Conservation (phyloP, 352 stramenopile species). For the Discostella stelligera region DNA sequence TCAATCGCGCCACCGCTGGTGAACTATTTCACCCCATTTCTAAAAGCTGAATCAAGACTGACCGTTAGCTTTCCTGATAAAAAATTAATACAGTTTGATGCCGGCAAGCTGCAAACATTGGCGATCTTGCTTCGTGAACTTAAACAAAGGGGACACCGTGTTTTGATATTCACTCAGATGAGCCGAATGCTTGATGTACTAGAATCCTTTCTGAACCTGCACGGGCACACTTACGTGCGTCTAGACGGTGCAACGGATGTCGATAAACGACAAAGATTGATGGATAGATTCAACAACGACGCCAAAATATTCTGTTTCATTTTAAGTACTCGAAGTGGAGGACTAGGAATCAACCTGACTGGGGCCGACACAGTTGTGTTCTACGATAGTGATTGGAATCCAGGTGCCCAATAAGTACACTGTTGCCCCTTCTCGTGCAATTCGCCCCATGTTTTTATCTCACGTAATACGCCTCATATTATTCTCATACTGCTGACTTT, state of each 20-base stretch:
- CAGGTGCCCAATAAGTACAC: too few species aligned
- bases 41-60: constrained; percentile 71
- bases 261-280: constrained; percentile 93
- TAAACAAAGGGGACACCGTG: constrained; percentile 79
- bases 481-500: constrained; percentile 53
- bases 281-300: constrained; percentile 99
- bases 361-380: constrained; percentile 93
- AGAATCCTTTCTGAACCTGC: constrained; percentile 97
- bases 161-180: constrained; percentile 92
- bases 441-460: too few species aligned
- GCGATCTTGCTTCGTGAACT: constrained; percentile 87
- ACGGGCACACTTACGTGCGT: constrained; percentile 97
- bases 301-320: constrained; percentile 97
- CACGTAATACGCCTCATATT: background rate
- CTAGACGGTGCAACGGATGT: constrained; percentile 96
- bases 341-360: constrained; percentile 98
- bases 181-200: constrained; percentile 99
- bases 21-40: constrained; percentile 62
- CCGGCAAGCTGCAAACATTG: constrained; percentile 88
- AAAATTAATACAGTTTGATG: constrained; percentile 96
- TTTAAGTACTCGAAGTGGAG: constrained; percentile 94
- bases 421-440: background rate
- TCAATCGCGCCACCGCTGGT: constrained; percentile 47
- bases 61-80: constrained; percentile 97
- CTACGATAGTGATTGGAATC: constrained; percentile 67